Percentiles rank a stretch among this genome's conserved stretches.
These are phyloP conservation scores for Penicillium silybi DNA, from an alignment of 495 filamentous ascomycete species.

Conservation along the genomic window DNA sequence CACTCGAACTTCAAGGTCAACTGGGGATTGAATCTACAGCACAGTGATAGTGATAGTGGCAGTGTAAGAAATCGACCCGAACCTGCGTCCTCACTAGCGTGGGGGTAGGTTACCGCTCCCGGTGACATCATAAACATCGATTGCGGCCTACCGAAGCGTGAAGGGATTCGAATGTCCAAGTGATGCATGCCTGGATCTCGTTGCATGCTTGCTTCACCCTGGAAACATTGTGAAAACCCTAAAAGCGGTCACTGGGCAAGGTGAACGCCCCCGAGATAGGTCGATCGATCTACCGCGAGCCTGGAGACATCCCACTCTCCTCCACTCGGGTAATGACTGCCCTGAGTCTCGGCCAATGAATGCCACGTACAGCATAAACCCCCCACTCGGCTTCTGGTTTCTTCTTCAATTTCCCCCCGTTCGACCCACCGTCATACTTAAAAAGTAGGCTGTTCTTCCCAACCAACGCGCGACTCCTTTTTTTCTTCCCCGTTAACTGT, in stretches of 20 bases:
- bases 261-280: neutral
- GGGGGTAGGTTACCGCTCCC: constrained; percentile 19
- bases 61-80: neutral
- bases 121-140: constrained; percentile 17
- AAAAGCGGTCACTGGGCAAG: neutral
- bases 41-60: neutral
- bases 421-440: constrained; percentile 26
- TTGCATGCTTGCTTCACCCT: neutral
- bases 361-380: neutral
- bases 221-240: neutral
- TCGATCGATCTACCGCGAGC: constrained; percentile 13
- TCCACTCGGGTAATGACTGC: constrained; percentile 22
- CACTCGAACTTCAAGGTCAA: neutral
- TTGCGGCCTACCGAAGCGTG: neutral
- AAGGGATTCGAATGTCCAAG: neutral
- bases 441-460: constrained; percentile 11
- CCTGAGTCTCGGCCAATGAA: constrained; percentile 11
- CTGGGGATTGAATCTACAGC: neutral
- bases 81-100: constrained; percentile 11
- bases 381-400: constrained; percentile 29
- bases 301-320: constrained; percentile 17
- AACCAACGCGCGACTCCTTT: constrained; percentile 17
- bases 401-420: constrained; percentile 19
- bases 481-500: constrained; percentile 1
- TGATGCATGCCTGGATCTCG: neutral